Base-by-base conservation (phyloP, 129 eudicot genomes). In the Deinandra increscens region DNA sequence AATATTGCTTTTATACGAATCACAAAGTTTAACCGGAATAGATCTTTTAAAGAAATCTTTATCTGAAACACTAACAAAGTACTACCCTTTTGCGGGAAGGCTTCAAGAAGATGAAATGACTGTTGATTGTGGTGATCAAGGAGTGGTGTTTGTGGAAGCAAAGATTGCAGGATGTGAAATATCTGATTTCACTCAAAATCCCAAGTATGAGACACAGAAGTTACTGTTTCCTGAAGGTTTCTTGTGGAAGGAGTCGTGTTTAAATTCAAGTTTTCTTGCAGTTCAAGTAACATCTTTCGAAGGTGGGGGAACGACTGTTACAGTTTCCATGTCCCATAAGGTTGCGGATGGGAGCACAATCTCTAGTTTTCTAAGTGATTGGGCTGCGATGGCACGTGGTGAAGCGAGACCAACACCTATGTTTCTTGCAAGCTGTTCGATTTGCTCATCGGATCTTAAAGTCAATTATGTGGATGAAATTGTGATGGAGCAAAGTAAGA, bases 61-160 rank as follows among this genome's bases (percentile, higher is more conserved):
- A 61, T 72, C 48, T 5, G 18, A 78, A 64, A 78, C 63, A 41
- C 62, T 78, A 70, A 71, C 78, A 18, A 63, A 14, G 19, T 70
- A 70, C 60, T 77, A 77, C 60, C 77, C 72, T 20, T 70, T 70
- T 61, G 82, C 78, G 5, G 78, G 82, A 29, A 19, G 82, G 23
- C 71, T 70, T 8, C 12, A 44, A 53, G 33, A 71, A 20, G 73
- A 78, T 19, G 73, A 66, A 17, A 34, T 64, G 60, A 51, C 68
- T n/a, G 49, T 78, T 43, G 68, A 78, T 43, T 78, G 78, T 34
- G 37, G 59, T 18, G 73, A 78, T 31, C 61, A 70, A 34, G 78
- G 78, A 3, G 68, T 64, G 9, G 37, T 34, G 7, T 71, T 55
- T 55, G 62, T 55, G 37, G 37, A 55, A 3, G 62, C 62, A 22